Evolutionary conservation across 1,284 basidiomycete genomes (phyloP).

Genomic region (Hypsizygus ulmarius): DNA sequence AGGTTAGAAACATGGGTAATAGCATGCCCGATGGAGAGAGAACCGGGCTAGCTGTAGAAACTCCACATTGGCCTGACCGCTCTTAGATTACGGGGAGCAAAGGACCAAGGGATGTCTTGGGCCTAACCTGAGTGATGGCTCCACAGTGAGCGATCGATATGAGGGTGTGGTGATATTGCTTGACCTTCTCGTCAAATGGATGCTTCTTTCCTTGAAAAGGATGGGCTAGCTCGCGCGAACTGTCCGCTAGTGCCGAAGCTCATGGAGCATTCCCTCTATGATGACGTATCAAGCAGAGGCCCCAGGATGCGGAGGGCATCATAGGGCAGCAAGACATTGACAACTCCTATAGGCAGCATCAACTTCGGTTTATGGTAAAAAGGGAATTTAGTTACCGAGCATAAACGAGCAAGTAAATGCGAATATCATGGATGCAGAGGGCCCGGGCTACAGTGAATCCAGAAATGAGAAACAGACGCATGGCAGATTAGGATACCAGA

Average conservation of each 20-base stretch:
- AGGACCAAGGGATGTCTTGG: constrained; percentile 16
- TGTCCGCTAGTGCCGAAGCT: constrained; percentile 24
- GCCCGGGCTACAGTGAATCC: constrained; percentile 47
- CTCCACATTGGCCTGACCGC: constrained; percentile 22
- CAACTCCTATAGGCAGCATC: constrained; percentile 48
- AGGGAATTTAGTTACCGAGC: constrained; percentile 44
- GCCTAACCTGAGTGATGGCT: constrained; percentile 8
- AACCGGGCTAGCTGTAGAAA: constrained; percentile 24
- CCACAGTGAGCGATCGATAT: constrained; percentile 10
- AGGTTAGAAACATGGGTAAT: constrained; percentile 36
- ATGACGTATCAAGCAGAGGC: constrained; percentile 42
- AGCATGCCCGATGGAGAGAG: constrained; percentile 30
- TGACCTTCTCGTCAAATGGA: constrained; percentile 22
- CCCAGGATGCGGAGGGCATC: constrained; percentile 65
- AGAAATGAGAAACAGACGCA: constrained; percentile 47
- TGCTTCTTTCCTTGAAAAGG: constrained; percentile 7
- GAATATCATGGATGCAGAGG: constrained; percentile 44
- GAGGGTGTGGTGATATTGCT: constrained; percentile 23
- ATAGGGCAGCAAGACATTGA: constrained; percentile 61
- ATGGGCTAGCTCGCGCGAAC: constrained; percentile 4
- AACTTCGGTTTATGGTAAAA: constrained; percentile 13
- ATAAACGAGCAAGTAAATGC: constrained; percentile 51
- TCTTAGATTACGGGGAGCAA: constrained; percentile 24
- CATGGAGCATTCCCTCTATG: constrained; percentile 26
- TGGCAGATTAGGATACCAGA: constrained; percentile 58